Base-by-base conservation (phyloP, 768 basidiomycete species). In the Brasilioporus rufonigricans region DNA sequence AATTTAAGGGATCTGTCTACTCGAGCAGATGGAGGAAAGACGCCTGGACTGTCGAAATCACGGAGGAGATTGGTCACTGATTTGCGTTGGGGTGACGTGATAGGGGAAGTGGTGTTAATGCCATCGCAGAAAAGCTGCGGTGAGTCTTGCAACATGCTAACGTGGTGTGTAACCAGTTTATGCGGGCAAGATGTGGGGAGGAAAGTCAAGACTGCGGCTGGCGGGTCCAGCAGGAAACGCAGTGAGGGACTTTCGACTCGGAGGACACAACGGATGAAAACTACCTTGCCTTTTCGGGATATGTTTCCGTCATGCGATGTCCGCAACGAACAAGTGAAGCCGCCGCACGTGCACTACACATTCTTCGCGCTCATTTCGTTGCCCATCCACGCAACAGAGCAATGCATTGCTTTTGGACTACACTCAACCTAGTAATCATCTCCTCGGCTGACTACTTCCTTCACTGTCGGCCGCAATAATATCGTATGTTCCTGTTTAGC, bases 381-480 rank as follows among this genome's bases (percentile, higher is more conserved):
- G 6, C 35, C 23, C 16, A 33, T 31, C 39, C 39, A 16, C 14
- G 33, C 5, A 29, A 29, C 27, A 29, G 11, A 43, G 41, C 13
- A 18, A n/a, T 44, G 23, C 11, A 54, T 35, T 32, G 43, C 26
- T n/a, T 50, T 44, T 24, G 19, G 55, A 49, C 39, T 44, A 60
- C 36, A 50, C 31, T 47, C 55, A 69, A 63, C 50, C 49, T 64
- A 91, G 71, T 90, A 93, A 71, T 93, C 91, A 56, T 89, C 85
- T 24, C 91, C 91, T 60, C 91, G 80, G 72, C 86, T 91, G 39
- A 93, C 86, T 3, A 92, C 82, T 68, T 93, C 90, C 64, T 92
- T 92, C 53, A 83, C 82, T 18, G 91, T 93, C 44, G 91, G 91
- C 48, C 91, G 87, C 48, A 93, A 74, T 27, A 93, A 66, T 50